phyloP scores from a whole-genome alignment of 805 yeast species.

The Metschnikowia drakensbergensis region DNA sequence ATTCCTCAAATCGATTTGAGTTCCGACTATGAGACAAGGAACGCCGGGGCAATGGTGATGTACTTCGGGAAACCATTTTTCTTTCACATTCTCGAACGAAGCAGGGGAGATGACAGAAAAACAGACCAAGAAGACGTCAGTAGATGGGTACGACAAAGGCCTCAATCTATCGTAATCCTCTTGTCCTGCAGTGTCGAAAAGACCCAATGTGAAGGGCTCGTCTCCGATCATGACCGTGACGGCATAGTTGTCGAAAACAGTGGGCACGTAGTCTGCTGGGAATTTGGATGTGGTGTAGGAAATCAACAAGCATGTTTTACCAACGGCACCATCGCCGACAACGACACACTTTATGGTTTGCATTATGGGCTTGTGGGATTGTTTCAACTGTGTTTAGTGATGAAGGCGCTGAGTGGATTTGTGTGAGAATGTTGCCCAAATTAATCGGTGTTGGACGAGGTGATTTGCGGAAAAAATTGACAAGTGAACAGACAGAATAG shows the following conservation, averaged over 20 bases:
- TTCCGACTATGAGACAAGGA: conserved; percentile 94
- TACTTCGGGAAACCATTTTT: conserved; percentile 98
- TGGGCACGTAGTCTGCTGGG: conserved; percentile 97
- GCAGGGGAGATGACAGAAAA: conserved; percentile 97
- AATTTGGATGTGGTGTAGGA: conserved; percentile 96
- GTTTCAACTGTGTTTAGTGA: conserved; percentile 1
- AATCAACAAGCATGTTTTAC: conserved; percentile 91
- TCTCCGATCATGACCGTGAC: conserved; percentile 96
- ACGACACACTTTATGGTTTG: conserved; percentile 89
- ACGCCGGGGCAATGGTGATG: conserved; percentile 97
- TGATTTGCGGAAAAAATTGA: conserved; percentile 5
- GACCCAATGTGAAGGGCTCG: conserved; percentile 95
- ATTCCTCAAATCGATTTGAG: conserved; percentile 91
- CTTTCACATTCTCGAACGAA: conserved; percentile 93
- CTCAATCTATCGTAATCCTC: conserved; percentile 98
- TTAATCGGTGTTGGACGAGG: conserved; percentile 3
- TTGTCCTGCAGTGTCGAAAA: conserved; percentile 98
- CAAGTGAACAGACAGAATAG: neutral
- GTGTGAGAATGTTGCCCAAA: conserved; percentile 5
- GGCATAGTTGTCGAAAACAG: conserved; percentile 95
- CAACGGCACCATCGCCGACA: conserved; percentile 99
- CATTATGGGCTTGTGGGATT: conserved; percentile 25
- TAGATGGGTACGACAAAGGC: conserved; percentile 94
- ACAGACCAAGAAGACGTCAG: conserved; percentile 94
- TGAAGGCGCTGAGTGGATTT: neutral